Conservation (phyloP, 164 flowering plant genomes). For the Annona cherimola region DNA sequence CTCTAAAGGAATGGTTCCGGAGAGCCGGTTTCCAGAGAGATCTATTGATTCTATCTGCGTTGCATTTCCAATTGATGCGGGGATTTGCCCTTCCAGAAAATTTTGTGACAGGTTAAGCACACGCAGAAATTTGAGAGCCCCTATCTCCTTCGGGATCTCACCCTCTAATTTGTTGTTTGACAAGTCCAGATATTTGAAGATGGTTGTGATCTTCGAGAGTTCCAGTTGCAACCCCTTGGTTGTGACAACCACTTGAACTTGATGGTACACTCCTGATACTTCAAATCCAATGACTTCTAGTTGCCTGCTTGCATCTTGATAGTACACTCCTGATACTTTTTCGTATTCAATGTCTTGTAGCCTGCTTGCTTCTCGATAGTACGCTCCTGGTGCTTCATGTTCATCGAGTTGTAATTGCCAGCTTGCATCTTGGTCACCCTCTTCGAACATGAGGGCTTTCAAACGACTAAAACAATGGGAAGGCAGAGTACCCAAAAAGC, state of each 20-base stretch:
- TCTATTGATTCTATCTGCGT: background rate
- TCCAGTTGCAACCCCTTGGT: constrained; percentile 31
- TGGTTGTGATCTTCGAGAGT: too few relatives aligned
- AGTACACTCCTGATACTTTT: too few relatives aligned
- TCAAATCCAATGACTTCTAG: background rate
- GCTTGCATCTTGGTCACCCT: background rate
- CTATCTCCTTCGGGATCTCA: constrained; percentile 31
- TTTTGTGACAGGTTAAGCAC: constrained; percentile 50
- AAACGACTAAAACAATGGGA: constrained; percentile 19
- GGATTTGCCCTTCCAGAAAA: constrained; percentile 34
- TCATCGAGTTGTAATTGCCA: background rate
- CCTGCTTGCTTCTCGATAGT: too few relatives aligned
- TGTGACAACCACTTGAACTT: constrained; percentile 35
- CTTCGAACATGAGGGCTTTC: constrained; percentile 30
- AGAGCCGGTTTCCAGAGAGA: too few relatives aligned
- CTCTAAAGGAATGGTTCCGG: too few relatives aligned
- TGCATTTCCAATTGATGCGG: constrained; percentile 33
- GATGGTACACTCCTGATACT: constrained; percentile 18
- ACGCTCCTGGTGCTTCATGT: background rate
- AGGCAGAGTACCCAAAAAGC: constrained; percentile 32
- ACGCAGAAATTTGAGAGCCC: constrained; percentile 12
- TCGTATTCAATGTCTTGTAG: too few relatives aligned
- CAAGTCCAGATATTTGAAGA: too few relatives aligned
- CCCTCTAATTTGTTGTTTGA: constrained; percentile 32
- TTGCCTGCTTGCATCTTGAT: background rate